These are phyloP conservation scores for Cordyceps fumosorosea DNA, from an alignment of 2,329 filamentous ascomycete species.

Conservation along the genomic window DNA sequence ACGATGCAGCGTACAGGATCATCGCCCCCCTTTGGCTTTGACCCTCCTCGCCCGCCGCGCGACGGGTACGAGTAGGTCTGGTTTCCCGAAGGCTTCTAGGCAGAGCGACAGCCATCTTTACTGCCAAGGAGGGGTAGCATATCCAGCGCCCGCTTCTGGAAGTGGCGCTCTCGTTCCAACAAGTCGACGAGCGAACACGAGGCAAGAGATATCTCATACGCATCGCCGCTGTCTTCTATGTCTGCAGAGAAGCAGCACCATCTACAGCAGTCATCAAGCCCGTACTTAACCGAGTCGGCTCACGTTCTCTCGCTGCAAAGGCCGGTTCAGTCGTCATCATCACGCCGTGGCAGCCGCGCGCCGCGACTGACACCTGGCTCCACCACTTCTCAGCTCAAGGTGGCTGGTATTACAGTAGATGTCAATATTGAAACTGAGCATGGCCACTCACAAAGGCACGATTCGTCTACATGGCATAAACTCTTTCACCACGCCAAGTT, in stretches of 20 bases:
- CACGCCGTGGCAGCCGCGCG: constrained; percentile 13
- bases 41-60: constrained; percentile 49
- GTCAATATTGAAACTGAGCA: not conserved
- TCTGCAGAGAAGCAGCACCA: constrained; percentile 13
- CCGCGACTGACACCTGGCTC: constrained; percentile 10
- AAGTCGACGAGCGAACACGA: constrained; percentile 31
- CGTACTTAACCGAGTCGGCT: constrained; percentile 40
- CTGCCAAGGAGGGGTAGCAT: constrained; percentile 27
- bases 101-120: constrained; percentile 40
- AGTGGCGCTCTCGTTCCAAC: constrained; percentile 33
- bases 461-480: not conserved
- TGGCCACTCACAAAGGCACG: not conserved
- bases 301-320: constrained; percentile 42
- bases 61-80: constrained; percentile 56
- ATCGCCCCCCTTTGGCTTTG: constrained; percentile 27
- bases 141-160: constrained; percentile 31
- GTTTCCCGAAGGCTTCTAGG: constrained; percentile 58
- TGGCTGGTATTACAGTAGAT: not conserved
- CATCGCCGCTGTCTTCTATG: constrained; percentile 22
- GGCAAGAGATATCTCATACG: constrained; percentile 16
- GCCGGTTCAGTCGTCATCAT: constrained; percentile 15
- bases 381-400: not conserved
- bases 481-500: not conserved
- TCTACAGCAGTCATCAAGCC: constrained; percentile 27
- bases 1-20: not conserved